Base-by-base conservation (phyloP, 2,329 filamentous ascomycete genomes). In the Nothophaeocryptopus gaeumannii region DNA sequence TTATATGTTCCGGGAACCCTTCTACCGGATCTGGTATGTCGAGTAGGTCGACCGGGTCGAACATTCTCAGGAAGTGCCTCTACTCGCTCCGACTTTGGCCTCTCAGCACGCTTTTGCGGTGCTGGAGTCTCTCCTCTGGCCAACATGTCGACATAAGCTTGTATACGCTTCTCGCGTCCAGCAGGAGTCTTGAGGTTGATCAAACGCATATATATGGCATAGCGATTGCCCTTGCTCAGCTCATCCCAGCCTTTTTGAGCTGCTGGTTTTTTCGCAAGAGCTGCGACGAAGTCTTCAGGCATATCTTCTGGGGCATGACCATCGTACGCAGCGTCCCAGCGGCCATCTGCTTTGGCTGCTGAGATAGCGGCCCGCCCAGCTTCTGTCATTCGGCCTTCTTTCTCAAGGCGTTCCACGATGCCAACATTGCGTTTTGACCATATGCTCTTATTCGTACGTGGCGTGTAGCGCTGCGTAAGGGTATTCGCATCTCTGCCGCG, bases 371-470 rank as follows among this genome's bases (percentile, higher is more conserved):
- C 71, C 35, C 74, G 59, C 0, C 80, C 81, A 0, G 74, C 64
- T 0, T 70, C 68, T 0, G 67, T 67, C 75, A 84, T 81, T 1
- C 74, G 71, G 0, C 75, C 77, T 8, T 74, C 66, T 0, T 64
- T 62, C 1, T 71, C 64, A 2, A 85, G 65, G 5, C 58, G 59
- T 0, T 67, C 71, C 5, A 82, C 72, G 12, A 79, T 77, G 8
- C 67, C 68, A 2, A 83, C 78, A 57, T 85, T 85, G 36, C 80
- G 77, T 51, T 76, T 72, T 2, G 80, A 84, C 81, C 81, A 84
- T 5, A 78, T 61, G 58, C 79, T 82, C 31, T 73, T 74, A 29
- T 71, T 63, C 2, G 76, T 73, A 4, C 81, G 78, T 1, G 80
- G 81, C 1, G 80, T 82, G 69, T 81, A 84, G 8, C 79, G 74